phyloP scores from a whole-genome alignment of 2,329 filamentous ascomycete species.

The Immersiporthe knoxdaviesiana region DNA sequence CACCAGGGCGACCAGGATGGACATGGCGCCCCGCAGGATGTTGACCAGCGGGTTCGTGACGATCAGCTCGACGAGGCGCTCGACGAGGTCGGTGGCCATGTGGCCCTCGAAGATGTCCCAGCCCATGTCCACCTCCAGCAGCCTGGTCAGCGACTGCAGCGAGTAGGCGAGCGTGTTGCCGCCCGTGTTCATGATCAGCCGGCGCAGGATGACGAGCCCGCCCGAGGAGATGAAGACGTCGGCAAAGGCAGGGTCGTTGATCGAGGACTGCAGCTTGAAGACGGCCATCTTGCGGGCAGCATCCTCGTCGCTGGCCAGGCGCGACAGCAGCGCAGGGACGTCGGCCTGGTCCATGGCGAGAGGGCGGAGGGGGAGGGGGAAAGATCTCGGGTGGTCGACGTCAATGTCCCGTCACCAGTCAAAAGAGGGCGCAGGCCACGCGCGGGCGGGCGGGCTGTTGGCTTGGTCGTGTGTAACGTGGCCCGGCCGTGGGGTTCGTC shows the following conservation, averaged over 20 bases:
- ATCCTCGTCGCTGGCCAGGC: conserved; percentile 75
- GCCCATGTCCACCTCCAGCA: conserved; percentile 96
- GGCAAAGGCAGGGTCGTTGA: conserved; percentile 94
- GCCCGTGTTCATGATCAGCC: conserved; percentile 79
- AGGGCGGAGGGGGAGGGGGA: not conserved
- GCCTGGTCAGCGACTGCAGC: conserved; percentile 80
- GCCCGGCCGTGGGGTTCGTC: not conserved
- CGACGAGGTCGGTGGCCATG: conserved; percentile 67
- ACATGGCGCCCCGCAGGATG: conserved; percentile 95
- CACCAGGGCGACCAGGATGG: conserved; percentile 91
- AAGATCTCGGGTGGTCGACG: not conserved
- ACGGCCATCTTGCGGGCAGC: conserved; percentile 97
- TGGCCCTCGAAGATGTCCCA: conserved; percentile 83
- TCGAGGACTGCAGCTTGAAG: conserved; percentile 94
- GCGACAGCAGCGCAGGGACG: conserved; percentile 66
- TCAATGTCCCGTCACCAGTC: not conserved
- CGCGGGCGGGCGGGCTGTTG: conserved; percentile 14
- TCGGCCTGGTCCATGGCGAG: conserved; percentile 66
- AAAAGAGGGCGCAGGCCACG: not conserved
- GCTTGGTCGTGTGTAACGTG: conserved; percentile 26
- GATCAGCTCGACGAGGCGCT: conserved; percentile 85
- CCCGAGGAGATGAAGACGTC: conserved; percentile 93
- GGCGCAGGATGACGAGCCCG: conserved; percentile 78
- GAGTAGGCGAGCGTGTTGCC: conserved; percentile 97
- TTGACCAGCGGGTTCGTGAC: conserved; percentile 96